phyloP scores from a whole-genome alignment of 108 stramenopile genomes.

The Schizochytrium sp. region DNA sequence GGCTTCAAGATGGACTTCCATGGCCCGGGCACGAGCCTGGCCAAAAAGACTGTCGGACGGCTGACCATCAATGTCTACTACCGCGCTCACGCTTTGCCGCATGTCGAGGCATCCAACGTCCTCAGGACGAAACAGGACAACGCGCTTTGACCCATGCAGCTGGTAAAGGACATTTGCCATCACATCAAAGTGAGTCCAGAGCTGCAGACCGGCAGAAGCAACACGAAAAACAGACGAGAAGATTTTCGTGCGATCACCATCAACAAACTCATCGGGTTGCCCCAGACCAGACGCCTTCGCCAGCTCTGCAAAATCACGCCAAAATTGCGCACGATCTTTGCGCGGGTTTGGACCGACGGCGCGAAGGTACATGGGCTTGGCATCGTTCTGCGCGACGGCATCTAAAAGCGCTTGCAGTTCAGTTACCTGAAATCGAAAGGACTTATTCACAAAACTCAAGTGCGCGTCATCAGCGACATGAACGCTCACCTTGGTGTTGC shows the following conservation, averaged over 20 bases:
- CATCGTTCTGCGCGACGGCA: neutral
- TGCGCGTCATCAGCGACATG: neutral
- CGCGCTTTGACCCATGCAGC: slow-evolving; percentile 7
- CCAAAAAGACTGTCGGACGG: neutral
- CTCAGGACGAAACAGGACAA: neutral
- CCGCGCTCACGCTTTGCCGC: neutral
- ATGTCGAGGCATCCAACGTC: neutral
- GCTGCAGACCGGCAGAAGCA: neutral
- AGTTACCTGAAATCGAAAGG: neutral
- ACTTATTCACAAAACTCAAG: neutral
- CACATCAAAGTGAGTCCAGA: slow-evolving; percentile 23
- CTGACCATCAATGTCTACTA: neutral
- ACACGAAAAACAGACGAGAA: slow-evolving; percentile 19
- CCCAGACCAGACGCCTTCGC: neutral
- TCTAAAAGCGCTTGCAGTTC: neutral
- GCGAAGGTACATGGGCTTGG: neutral
- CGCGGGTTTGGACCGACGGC: slow-evolving; percentile 12
- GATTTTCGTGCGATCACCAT: neutral
- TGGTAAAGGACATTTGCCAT: slow-evolving; percentile 15
- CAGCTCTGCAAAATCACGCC: slow-evolving; percentile 14
- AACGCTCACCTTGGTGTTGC: neutral
- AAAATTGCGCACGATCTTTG: slow-evolving; percentile 14
- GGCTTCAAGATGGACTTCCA: neutral
- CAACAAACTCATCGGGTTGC: neutral
- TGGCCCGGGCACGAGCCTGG: neutral